Percentiles rank a stretch among this genome's conserved stretches.
Conservation (phyloP, 768 basidiomycete species). For the Jaapia argillacea region DNA sequence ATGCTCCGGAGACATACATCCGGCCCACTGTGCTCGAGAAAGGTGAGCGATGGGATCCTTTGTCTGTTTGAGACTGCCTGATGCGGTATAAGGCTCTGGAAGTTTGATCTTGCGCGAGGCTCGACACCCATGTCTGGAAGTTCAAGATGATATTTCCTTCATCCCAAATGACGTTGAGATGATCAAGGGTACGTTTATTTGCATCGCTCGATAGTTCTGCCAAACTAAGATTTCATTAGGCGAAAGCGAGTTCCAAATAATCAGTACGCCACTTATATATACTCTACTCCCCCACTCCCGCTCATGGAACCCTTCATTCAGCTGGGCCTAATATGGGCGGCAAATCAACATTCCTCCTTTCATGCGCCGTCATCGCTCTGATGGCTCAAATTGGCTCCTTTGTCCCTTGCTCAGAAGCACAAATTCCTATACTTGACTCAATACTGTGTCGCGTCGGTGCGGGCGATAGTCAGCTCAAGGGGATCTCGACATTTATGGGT, state of each 20-base stretch:
- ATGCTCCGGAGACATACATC: conserved; percentile 80
- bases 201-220: neutral
- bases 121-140: conserved; percentile 92
- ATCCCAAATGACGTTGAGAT: conserved; percentile 95
- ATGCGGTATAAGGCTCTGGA: conserved; percentile 49
- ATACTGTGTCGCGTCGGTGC: conserved; percentile 94
- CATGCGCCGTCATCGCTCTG: conserved; percentile 77
- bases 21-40: conserved; percentile 75
- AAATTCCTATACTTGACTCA: conserved; percentile 89
- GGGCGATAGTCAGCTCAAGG: conserved; percentile 95
- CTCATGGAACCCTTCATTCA: conserved; percentile 15
- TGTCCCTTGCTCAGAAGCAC: conserved; percentile 84
- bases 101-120: conserved; percentile 76
- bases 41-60: conserved; percentile 31
- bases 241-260: conserved; percentile 89
- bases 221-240: conserved; percentile 25
- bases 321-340: conserved; percentile 99
- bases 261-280: conserved; percentile 59
- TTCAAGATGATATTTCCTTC: conserved; percentile 91
- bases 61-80: neutral
- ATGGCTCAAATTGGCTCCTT: conserved; percentile 96
- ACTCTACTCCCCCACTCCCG: neutral
- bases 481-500: conserved; percentile 98
- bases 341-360: conserved; percentile 72
- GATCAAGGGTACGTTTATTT: conserved; percentile 55